Evolutionary conservation across 345 rosid species (phyloP), one percentile per base, ranked within the genome.

Genomic region (Populus euphratica): DNA sequence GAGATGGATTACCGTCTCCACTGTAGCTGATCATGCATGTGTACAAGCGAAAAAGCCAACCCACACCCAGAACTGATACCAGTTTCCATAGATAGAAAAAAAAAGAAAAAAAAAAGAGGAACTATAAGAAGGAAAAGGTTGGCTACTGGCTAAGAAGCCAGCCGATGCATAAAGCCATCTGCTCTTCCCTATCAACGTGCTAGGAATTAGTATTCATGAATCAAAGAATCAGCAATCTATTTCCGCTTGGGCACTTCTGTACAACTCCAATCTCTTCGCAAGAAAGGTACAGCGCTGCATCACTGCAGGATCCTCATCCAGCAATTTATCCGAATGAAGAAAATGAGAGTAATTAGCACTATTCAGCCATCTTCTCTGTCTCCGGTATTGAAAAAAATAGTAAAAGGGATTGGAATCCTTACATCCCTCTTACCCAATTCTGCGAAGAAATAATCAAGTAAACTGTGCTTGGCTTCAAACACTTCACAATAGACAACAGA

Each of bases 401-500:
- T 23, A 29, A 17, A 4, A 25, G 10, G 39, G n/a, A 14, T 7
- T 27, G 49, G 25, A 56, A 36, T 72, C 17, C 79, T 80, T 71
- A 91, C 99, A 92, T 93, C 99, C 80, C 84, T 95, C 82, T 73
- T 83, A 52, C 99, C 99, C 85, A 95, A 79, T 68, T 95, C 98
- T 1, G 96, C 86, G 81, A 92, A 95, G 81, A 92, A 95, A 82
- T 86, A 68, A 83, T 95, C 99, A 16, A 93, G 94, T 65, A 95
- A 88, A 86, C 98, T 84, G 80, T 98, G 91, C 75, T 93, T 95
- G 11, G 97, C 98, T 81, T 92, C 98, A 3, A 94, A 94, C 31
- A 95, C 99, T 92, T 95, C 98, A 83, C 99, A 91, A 68, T 93
- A 90, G 43, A 93, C 99, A 31, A 93, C 88, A 33, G 99, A 93